Base-by-base conservation (phyloP, 2,329 filamentous ascomycete genomes). In the Alternaria panax region DNA sequence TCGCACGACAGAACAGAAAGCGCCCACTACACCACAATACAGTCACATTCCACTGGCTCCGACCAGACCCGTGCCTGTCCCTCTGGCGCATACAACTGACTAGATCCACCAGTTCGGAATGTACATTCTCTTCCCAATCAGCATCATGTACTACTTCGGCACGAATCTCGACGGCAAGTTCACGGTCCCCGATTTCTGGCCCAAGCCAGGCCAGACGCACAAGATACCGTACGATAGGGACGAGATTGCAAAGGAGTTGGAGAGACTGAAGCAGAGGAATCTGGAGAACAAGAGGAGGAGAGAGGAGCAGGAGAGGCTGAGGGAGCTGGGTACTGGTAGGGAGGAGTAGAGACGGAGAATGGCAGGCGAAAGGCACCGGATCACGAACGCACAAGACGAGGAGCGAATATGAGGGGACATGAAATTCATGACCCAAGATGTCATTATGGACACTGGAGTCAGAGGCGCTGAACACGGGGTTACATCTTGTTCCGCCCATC, bases 121-220 rank as follows among this genome's bases (percentile, higher is more conserved):
- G 86, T 99, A 99, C 83, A 90, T 99, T 83, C 90, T 97, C 86
- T 99, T 99, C 81, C 95, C 95, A 18, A 98, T 99, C 74, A 93
- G 92, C 71, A 93, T 95, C 84, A 99, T 99, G 95, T 98, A 96
- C 85, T 99, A 99, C 84, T 99, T 98, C 80, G 95, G 95, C 77
- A 97, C 93, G 57, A 99, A 99, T 80, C 92, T 99, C 76, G 95
- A 99, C 80, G 86, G 90, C 68, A 70, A 66, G 46, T 99, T 99
- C 84, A 82, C 86, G 47, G 92, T 98, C 1, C 89, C 91, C 22
- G 91, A 90, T 58, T 99, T 99, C 84, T 99, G 95, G 95, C 95
- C 95, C 27, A 92, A 89, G 73, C 84, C 88, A 5, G 89, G 91
- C 64, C 85, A 93, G 75, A 90, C 90, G 60, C 90, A 95, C 80